A percentile compares a stretch with the other conserved stretches of the same genome.
These are phyloP conservation scores for Candida anglica DNA, from an alignment of 805 yeast species.

Conservation along the genomic window DNA sequence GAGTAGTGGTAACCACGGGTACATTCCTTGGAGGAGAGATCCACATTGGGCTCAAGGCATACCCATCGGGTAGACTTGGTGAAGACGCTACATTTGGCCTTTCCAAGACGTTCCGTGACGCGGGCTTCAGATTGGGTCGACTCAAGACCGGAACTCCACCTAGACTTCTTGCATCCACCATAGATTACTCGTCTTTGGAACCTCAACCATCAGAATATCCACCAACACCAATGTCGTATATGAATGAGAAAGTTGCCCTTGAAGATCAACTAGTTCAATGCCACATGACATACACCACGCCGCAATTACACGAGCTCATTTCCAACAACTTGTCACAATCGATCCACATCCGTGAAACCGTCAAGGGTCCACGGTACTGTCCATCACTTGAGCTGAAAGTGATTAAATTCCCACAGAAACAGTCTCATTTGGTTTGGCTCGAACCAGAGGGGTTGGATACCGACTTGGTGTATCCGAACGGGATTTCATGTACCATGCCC, in stretches of 20 bases:
- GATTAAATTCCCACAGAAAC: conserved; percentile 71
- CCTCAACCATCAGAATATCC: conserved; percentile 78
- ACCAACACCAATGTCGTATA: conserved; percentile 85
- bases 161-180: conserved; percentile 66
- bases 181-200: conserved; percentile 60
- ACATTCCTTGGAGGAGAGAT: conserved; percentile 93
- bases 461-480: conserved; percentile 91
- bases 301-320: conserved; percentile 66
- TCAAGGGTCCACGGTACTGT: conserved; percentile 95
- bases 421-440: conserved; percentile 82
- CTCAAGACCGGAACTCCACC: conserved; percentile 98
- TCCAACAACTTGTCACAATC: conserved; percentile 72
- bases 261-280: conserved; percentile 59
- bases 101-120: conserved; percentile 67
- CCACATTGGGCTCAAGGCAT: conserved; percentile 76
- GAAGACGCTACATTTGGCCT: conserved; percentile 90
- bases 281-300: conserved; percentile 75
- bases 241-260: conserved; percentile 67
- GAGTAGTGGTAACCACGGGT: conserved; percentile 90
- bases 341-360: conserved; percentile 88
- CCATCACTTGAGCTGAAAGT: conserved; percentile 94
- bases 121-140: conserved; percentile 83
- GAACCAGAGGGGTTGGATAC: conserved; percentile 95
- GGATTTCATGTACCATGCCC: conserved; percentile 95
- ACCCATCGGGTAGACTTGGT: conserved; percentile 92